Evolutionary conservation across 768 basidiomycete species (phyloP), one percentile per base, ranked within the genome.

Genomic region (Russula emetica): DNA sequence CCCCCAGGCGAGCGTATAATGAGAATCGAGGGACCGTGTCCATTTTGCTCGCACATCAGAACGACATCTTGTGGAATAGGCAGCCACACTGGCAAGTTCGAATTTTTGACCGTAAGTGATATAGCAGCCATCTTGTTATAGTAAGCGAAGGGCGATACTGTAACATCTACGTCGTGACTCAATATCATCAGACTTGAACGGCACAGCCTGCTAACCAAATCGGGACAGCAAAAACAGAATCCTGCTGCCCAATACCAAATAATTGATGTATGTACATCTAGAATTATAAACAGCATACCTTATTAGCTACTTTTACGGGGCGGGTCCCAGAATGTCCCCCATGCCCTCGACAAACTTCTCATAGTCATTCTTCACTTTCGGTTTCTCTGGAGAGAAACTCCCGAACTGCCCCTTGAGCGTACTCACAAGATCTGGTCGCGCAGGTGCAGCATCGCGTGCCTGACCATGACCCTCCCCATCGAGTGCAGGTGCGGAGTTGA

Each of bases 341-440:
- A 90, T 85, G 67, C 88, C 88, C 61, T 87, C 88, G 47, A 89
- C 76, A 74, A 90, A 91, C 66, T 85, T 89, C 58, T 81, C 83
- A 70, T 91, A 92, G 69, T 90, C 89, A 63, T 85, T 85, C 72
- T 82, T 85, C 61, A 73, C 67, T 69, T 74, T 63, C 66, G 73
- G 20, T 50, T 52, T 57, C 70, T 76, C 66, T 61, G 67, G 69
- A 66, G 58, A 63, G 64, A 32, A 69, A 8, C 59, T 63, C 22
- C 85, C 84, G 72, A 90, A 81, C 67, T 85, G 85, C 58, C 73
- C 79, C 72, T 80, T 85, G 56, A 92, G 70, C 9, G 83, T 76
- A 55, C 80, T 81, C 54, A 91, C 75, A 14, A 92, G 77, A 70
- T 92, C 88, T 13, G 89, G 87, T 60, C 87, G 79, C 51, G 78